phyloP scores from a whole-genome alignment of 768 basidiomycete species.

The Naganishia randhawae region DNA sequence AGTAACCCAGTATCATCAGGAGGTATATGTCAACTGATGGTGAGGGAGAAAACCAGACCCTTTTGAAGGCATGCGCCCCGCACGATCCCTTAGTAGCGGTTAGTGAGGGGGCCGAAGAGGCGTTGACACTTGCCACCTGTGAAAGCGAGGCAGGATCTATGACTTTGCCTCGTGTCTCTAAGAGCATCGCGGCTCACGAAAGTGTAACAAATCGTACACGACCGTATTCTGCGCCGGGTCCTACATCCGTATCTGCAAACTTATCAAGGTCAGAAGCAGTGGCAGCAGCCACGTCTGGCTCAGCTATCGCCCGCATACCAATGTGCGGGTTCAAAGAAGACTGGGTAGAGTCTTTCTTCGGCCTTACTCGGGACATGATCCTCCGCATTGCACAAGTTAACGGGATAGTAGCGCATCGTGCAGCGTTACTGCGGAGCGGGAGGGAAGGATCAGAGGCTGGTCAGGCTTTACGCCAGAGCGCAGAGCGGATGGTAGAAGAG shows the following conservation, averaged over 20 bases:
- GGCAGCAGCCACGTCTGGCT: neutral
- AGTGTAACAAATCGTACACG: too few species aligned
- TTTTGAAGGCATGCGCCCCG: conserved; percentile 20
- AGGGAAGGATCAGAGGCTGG: neutral
- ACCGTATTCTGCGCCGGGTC: too few species aligned
- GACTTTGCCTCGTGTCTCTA: too few species aligned
- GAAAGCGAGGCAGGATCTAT: too few species aligned
- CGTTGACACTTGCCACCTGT: neutral
- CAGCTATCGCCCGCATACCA: neutral
- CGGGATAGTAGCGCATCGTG: conserved; percentile 15
- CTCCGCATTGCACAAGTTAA: conserved; percentile 20
- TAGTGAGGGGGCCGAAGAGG: neutral
- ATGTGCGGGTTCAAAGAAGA: neutral
- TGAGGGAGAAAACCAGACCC: conserved; percentile 2
- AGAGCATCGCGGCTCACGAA: too few species aligned
- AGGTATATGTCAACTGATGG: neutral
- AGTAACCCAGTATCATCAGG: neutral
- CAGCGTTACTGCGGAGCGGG: neutral
- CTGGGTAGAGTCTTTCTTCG: conserved; percentile 31
- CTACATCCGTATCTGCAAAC: too few species aligned
- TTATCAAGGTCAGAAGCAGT: neutral
- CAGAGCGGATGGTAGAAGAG: neutral
- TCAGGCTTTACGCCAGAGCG: neutral
- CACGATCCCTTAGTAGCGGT: neutral
- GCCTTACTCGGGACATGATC: conserved; percentile 23